Base-by-base conservation (phyloP, 2,329 filamentous ascomycete genomes). In the Fusarium globosum region DNA sequence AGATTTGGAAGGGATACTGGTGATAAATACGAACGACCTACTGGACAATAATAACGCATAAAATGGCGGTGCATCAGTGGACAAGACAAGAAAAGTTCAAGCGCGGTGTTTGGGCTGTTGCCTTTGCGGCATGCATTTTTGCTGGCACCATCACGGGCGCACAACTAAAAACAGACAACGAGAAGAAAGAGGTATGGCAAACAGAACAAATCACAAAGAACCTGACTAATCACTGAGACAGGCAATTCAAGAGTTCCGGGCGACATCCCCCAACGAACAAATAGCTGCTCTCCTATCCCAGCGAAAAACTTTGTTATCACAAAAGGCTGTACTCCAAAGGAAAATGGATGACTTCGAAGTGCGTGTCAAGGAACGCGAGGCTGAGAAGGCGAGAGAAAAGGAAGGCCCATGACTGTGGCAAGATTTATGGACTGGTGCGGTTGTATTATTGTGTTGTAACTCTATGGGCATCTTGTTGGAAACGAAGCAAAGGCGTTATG, bases 141-240 rank as follows among this genome's bases (percentile, higher is more conserved):
- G 85, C 86, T 38, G 86, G 86, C 65, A 79, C 84, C 49, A 81
- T 86, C 52, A 87, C 86, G 63, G 86, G 86, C 58, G 86, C 86
- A 12, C 84, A 85, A 51, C 76, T 88, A 51, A 88, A 87, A 79
- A 82, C 83, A 53, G 84, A 86, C 67, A 81, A 83, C 65, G 85
- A 88, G 70, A 86, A 83, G 73, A 79, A 82, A 69, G 79, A 85
- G 75, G 86, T 86, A 66, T 43, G 77, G 69, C 20, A 12, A 14
- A 26, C 52, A 23, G 10, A 23, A 12, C 15, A 45, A 13, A 16
- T 9, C 23, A 5, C 15, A 42, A 42, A 7, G 36, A 15, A 26
- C n/a, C 12, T 21, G 33, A 23, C 41, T 70, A 15, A 63, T 52
- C 7, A 38, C 36, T 33, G 33, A 21, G 18, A 59, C 18, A 83